These are phyloP conservation scores for Trypanosoma brucei DNA, from an alignment of 208 protist species.

Conservation along the genomic window DNA sequence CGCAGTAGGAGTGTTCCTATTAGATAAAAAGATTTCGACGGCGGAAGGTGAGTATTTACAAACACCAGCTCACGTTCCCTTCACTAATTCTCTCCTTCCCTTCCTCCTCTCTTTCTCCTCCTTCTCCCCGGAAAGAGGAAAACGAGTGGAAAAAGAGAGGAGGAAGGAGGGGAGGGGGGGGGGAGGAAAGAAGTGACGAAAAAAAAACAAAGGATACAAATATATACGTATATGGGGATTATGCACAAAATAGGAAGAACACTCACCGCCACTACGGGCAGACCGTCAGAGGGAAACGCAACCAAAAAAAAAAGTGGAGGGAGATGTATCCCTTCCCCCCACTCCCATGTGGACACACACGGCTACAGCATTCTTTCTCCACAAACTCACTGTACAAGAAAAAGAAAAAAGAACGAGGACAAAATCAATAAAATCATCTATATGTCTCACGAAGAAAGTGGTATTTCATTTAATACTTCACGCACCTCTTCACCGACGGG, in stretches of 20 bases:
- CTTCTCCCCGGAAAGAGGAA: not conserved
- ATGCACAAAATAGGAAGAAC: conserved; percentile 7
- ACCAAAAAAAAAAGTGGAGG: too few species aligned
- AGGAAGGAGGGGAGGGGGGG: conserved; percentile 1
- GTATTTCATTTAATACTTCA: conserved; percentile 39
- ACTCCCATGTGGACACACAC: conserved; percentile 4
- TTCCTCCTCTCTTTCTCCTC: not conserved
- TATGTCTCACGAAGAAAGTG: conserved; percentile 14
- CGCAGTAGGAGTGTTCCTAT: too few species aligned
- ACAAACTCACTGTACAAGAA: not conserved
- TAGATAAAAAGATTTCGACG: too few species aligned
- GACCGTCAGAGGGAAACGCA: not conserved
- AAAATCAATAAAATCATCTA: conserved; percentile 4
- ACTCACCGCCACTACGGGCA: not conserved
- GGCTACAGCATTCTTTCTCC: not conserved
- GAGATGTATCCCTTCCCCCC: too few species aligned
- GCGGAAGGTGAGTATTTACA: too few species aligned
- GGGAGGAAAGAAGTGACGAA: not conserved
- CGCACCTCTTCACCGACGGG: conserved; percentile 51
- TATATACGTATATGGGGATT: not conserved
- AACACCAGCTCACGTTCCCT: too few species aligned
- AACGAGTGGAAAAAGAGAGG: conserved; percentile 12
- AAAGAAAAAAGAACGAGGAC: not conserved
- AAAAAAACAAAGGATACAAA: not conserved
- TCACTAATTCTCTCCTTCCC: too few species aligned